Evolutionary conservation across 139 green algal species (phyloP), one percentile per base, ranked within the genome.

Genomic region (Chlamydomonas sphaeroides): DNA sequence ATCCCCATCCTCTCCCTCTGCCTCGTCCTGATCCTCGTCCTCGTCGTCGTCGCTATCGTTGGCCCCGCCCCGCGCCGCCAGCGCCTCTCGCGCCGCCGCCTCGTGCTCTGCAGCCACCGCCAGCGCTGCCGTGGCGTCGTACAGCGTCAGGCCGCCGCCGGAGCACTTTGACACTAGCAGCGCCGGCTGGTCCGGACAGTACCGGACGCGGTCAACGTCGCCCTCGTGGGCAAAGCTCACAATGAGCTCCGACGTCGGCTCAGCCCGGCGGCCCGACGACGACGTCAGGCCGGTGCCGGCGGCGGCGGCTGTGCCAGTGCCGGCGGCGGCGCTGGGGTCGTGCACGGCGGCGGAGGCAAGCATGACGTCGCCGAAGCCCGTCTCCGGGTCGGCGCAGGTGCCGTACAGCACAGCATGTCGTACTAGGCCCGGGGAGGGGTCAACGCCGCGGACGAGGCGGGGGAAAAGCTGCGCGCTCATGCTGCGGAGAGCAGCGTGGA

Each of bases 121-220:
- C 7, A 71, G 35, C 32, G 41, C 41, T 5, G 59, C 28, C 0
- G n/a, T 26, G 28, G 65, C 23, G 74, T 81, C 61, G 61, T 72
- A 71, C 39, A 81, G 39, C 20, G 28, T 53, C 14, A 81, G 74
- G 32, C 36, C 32, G 11, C 17, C 30, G 18, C 61, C 61, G 2
- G 32, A 21, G 61, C 74, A 65, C 39, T 81, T 81, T 21, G 38
- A 41, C 1, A 61, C 74, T 10, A 81, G n/a, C 41, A 81, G 53
- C 17, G 26, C 23, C 11, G 74, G 74, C 59, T 14, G 5, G 25
- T 8, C 28, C 1, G 61, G 74, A 42, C 74, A 81, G 59, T 70
- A 81, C 2, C 74, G 32, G 21, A 81, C 6, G 8, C 74, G 74
- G 74, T 72, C 74, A 6, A 81, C 23, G 21, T 81, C 74, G n/a